Evolutionary conservation across 2,329 filamentous ascomycete genomes (phyloP), one percentile per base, ranked within the genome.

Genomic region (Aspergillus melleus): DNA sequence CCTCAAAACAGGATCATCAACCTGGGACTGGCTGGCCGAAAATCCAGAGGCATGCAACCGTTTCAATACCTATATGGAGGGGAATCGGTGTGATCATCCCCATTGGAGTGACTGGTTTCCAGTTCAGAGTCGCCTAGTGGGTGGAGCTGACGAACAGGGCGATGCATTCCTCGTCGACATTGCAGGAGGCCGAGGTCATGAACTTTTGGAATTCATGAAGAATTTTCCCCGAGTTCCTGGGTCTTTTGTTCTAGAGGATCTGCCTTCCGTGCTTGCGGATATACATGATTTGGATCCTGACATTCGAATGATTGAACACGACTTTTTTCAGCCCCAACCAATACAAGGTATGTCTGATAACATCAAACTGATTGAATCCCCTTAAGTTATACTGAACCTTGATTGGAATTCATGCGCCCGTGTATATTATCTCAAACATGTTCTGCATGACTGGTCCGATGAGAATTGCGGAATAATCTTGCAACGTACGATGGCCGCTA

Each of bases 401-500:
- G 20, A 29, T 51, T 29, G 20, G 14, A 16, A 22, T 32, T 8
- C 24, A 49, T 67, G 70, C 1, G 72, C 74, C 2, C 71, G 70
- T 9, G 66, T 70, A 4, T 80, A 80, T 53, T 79, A 74, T 60
- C 59, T 79, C 46, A 72, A 75, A 36, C 69, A 65, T 9, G 66
- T 80, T 9, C 58, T 80, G 19, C 78, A 80, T 59, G 74, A 80
- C 61, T 76, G 71, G 65, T 68, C 73, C 0, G 76, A 79, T 36
- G 52, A 62, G 12, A 52, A 58, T 46, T 51, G 52, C 14, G 4
- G 53, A 10, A 1, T 11, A 19, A 61, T 61, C 9, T 47, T 61
- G 9, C 4, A 26, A 10, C 52, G 55, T 9, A 58, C 42, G 9
- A 42, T 26, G 6, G 26, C 26, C 5, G 46, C 39, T 6, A 49